phyloP scores from a whole-genome alignment of 1,284 basidiomycete species.

The Pisolithus thermaeus region DNA sequence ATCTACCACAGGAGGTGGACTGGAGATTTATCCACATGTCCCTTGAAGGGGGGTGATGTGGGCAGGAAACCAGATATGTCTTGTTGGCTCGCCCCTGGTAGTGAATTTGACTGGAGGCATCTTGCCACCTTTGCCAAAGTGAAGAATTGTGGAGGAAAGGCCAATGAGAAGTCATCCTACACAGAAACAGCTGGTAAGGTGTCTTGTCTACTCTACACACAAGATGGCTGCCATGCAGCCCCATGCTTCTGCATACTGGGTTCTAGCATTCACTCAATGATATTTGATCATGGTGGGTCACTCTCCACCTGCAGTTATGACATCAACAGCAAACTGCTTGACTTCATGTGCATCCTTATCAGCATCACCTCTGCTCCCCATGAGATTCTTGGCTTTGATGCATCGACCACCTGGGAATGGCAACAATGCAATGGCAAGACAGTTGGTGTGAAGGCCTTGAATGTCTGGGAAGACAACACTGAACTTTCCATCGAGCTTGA shows the following conservation, averaged over 20 bases:
- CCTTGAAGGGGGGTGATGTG: not conserved
- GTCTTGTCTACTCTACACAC: not conserved
- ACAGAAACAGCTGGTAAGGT: not conserved
- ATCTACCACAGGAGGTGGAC: not conserved
- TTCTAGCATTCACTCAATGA: not conserved
- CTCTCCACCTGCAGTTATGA: slow-evolving; percentile 1
- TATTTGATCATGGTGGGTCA: slow-evolving; percentile 3
- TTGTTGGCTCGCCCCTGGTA: not conserved
- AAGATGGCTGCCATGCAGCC: not conserved
- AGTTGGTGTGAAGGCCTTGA: not conserved
- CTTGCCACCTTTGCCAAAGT: not conserved
- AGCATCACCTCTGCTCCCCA: not conserved
- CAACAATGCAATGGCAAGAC: not conserved
- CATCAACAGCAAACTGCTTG: not conserved
- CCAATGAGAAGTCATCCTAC: not conserved
- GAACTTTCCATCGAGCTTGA: not conserved
- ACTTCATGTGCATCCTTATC: slow-evolving; percentile 2
- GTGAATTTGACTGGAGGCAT: not conserved
- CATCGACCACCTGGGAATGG: not conserved
- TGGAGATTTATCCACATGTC: not conserved
- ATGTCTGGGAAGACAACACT: not conserved
- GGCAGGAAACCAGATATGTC: slow-evolving; percentile 2
- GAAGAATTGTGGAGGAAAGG: not conserved
- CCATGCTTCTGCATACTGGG: slow-evolving; percentile 1
- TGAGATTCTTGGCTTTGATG: not conserved